Evolutionary conservation across 768 basidiomycete genomes (phyloP).

Genomic region (Gautieria morchelliformis): DNA sequence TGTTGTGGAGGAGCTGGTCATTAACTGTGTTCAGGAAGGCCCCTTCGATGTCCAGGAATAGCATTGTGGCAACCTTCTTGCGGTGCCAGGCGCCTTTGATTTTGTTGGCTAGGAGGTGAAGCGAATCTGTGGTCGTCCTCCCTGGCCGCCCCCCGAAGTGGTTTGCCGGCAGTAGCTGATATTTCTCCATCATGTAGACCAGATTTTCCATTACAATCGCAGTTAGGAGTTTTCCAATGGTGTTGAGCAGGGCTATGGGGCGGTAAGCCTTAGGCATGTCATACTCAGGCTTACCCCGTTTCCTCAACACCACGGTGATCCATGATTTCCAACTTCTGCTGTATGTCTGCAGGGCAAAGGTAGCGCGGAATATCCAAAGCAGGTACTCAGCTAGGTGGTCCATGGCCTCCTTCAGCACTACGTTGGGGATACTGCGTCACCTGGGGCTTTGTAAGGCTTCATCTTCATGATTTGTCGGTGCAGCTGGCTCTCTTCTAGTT

Average conservation of each 20-base stretch:
- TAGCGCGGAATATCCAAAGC: slow-evolving; percentile 19
- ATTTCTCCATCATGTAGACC: slow-evolving; percentile 17
- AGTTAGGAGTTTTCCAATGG: slow-evolving; percentile 20
- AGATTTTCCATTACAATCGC: slow-evolving; percentile 17
- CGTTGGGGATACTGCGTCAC: not conserved
- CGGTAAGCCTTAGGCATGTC: slow-evolving; percentile 23
- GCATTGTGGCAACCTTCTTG: slow-evolving; percentile 14
- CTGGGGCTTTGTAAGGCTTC: not conserved
- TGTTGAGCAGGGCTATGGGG: slow-evolving; percentile 29
- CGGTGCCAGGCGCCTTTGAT: slow-evolving; percentile 27
- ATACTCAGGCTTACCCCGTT: slow-evolving; percentile 29
- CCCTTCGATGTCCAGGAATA: slow-evolving; percentile 23
- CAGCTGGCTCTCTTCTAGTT: slow-evolving; percentile 20
- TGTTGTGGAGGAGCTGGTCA: slow-evolving; percentile 15
- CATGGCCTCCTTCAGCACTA: not conserved
- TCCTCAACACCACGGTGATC: slow-evolving; percentile 22
- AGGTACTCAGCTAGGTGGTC: not conserved
- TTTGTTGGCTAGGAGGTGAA: slow-evolving; percentile 22
- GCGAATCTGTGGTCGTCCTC: slow-evolving; percentile 18
- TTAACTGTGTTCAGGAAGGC: slow-evolving; percentile 18
- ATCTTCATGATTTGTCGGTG: not conserved
- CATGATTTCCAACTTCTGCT: slow-evolving; percentile 21
- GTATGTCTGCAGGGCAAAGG: slow-evolving; percentile 19
- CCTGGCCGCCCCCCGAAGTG: too few species aligned
- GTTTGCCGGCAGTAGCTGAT: too few species aligned